phyloP scores from a whole-genome alignment of 2,329 filamentous ascomycete genomes.

The Apiospora malaysiana region DNA sequence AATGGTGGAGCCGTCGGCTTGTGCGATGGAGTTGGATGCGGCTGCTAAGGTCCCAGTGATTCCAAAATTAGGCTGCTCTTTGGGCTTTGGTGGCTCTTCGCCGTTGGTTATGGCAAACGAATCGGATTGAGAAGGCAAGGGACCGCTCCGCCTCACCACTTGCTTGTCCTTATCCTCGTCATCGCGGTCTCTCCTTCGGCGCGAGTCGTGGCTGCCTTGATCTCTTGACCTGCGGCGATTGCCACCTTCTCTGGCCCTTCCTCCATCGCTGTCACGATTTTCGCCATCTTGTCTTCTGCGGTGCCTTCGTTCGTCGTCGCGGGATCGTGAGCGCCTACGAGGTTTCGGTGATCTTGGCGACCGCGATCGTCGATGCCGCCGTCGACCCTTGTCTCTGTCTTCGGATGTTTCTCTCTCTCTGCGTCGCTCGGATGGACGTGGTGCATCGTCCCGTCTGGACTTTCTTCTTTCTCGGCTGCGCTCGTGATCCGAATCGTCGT shows the following conservation, averaged over 20 bases:
- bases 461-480: slow-evolving; percentile 4
- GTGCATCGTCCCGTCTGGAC: slow-evolving; percentile 6
- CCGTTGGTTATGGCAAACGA: slow-evolving; percentile 63
- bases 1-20: slow-evolving; percentile 75
- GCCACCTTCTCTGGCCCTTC: slow-evolving; percentile 31
- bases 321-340: slow-evolving; percentile 18
- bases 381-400: not conserved
- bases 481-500: slow-evolving; percentile 19
- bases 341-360: slow-evolving; percentile 14
- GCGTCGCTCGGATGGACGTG: not conserved
- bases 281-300: slow-evolving; percentile 33
- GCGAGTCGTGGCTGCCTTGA: slow-evolving; percentile 22
- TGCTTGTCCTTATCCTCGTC: slow-evolving; percentile 34
- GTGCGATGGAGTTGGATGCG: slow-evolving; percentile 78
- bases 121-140: slow-evolving; percentile 64
- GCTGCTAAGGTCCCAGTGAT: slow-evolving; percentile 83
- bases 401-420: not conserved
- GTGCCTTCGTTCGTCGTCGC: slow-evolving; percentile 31
- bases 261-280: slow-evolving; percentile 39
- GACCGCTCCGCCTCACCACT: slow-evolving; percentile 48
- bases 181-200: slow-evolving; percentile 33
- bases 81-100: slow-evolving; percentile 61
- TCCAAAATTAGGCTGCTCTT: slow-evolving; percentile 88
- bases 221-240: slow-evolving; percentile 25
- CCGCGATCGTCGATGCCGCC: slow-evolving; percentile 7